phyloP scores from a whole-genome alignment of 2,329 filamentous ascomycete genomes.

The Lasiodiplodia sp. region DNA sequence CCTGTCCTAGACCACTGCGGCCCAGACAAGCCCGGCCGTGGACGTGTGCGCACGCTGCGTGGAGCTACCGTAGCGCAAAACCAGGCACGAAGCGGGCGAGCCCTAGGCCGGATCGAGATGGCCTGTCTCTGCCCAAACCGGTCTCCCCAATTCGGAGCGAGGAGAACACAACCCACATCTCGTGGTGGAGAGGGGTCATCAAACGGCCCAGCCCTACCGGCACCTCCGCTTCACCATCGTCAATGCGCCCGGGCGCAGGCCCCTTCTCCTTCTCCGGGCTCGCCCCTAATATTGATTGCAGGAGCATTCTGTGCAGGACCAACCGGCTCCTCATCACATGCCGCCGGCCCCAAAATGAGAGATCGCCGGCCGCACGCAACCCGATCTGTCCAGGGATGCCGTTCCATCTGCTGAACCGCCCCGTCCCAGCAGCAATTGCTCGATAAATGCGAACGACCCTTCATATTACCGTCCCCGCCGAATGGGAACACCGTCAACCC shows the following conservation, averaged over 20 bases:
- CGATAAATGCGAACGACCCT: not conserved
- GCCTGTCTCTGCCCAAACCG: not conserved
- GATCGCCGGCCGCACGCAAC: not conserved
- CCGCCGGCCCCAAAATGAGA: constrained; percentile 2
- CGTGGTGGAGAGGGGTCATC: not conserved
- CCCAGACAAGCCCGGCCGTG: no score
- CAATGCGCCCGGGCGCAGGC: not conserved
- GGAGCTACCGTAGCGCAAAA: constrained; percentile 6
- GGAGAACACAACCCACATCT: not conserved
- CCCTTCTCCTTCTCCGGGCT: not conserved
- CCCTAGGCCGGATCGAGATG: constrained; percentile 14
- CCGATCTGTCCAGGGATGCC: not conserved
- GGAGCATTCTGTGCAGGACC: constrained; percentile 1
- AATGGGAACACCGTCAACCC: not conserved
- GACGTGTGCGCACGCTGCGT: not conserved
- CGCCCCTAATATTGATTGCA: constrained; percentile 21
- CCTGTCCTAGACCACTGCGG: no score
- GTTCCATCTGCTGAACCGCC: not conserved
- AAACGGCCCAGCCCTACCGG: constrained; percentile 26
- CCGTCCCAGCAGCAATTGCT: not conserved
- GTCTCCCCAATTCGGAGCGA: not conserved
- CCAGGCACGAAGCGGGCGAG: not conserved
- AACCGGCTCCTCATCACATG: not conserved
- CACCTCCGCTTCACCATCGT: not conserved
- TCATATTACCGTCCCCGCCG: not conserved